A percentile compares a stretch with the other conserved stretches of the same genome.
phyloP scores from a whole-genome alignment of 495 filamentous ascomycete genomes.

The Sordaria brevicollis region DNA sequence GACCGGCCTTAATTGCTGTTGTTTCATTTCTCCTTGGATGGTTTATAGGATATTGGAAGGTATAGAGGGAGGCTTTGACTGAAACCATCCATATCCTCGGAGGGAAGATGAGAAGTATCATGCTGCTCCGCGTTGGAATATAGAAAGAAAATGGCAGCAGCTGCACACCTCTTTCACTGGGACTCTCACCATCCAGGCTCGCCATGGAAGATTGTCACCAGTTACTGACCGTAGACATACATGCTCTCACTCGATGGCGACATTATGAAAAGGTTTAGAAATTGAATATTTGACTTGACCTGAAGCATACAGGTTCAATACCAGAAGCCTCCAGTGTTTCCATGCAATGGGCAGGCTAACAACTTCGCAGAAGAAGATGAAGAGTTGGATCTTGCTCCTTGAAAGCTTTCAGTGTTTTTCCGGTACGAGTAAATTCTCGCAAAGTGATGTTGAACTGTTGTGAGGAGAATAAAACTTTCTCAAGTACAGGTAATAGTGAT shows the following conservation, averaged over 20 bases:
- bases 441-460: too few species aligned
- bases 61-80: not conserved
- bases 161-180: not conserved
- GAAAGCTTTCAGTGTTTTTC: too few species aligned
- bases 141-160: too few species aligned
- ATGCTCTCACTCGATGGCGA: not conserved
- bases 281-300: not conserved
- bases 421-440: too few species aligned
- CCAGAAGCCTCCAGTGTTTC: not conserved
- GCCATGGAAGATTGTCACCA: not conserved
- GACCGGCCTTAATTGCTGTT: too few species aligned
- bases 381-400: too few species aligned
- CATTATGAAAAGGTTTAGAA: not conserved
- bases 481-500: not conserved
- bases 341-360: too few species aligned
- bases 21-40: not conserved
- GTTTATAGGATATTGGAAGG: not conserved
- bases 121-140: too few species aligned
- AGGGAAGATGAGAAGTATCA: not conserved
- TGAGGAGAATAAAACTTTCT: too few species aligned
- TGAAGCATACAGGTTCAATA: not conserved
- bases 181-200: not conserved
- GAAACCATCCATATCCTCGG: not conserved
- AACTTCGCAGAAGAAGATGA: too few species aligned
- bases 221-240: too few species aligned